Conservation (phyloP, 2,329 filamentous ascomycete genomes). For the Pyricularia grisea region DNA sequence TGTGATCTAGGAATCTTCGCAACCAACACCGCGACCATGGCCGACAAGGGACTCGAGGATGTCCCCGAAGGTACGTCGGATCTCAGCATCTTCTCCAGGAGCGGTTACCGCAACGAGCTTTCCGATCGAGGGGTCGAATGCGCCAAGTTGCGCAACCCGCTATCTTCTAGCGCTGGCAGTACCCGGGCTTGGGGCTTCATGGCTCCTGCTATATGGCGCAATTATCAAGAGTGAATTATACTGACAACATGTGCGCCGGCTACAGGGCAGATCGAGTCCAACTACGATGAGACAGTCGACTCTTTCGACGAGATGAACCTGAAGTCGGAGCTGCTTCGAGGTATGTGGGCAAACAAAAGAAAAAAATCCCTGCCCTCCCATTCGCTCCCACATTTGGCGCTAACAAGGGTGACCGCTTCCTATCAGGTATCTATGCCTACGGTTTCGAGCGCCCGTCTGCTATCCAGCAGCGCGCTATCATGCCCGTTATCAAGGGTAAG, state of each 20-base stretch:
- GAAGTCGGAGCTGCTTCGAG: slow-evolving; percentile 94
- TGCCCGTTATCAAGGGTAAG: slow-evolving; percentile 99
- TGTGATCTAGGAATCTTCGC: slow-evolving; percentile 60
- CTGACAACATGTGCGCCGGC: slow-evolving; percentile 4
- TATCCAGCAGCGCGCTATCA: slow-evolving; percentile 99
- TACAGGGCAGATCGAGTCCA: slow-evolving; percentile 97
- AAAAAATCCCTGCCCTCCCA: background rate
- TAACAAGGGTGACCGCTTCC: slow-evolving; percentile 8
- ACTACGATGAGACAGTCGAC: slow-evolving; percentile 99
- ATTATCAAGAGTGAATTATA: background rate
- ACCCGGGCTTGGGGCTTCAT: background rate
- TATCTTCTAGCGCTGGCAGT: background rate
- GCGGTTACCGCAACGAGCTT: background rate
- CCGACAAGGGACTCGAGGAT: slow-evolving; percentile 97
- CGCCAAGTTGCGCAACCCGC: background rate
- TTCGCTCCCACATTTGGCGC: background rate
- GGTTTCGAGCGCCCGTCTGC: slow-evolving; percentile 99
- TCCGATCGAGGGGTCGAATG: background rate
- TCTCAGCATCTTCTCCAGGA: background rate
- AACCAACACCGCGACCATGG: slow-evolving; percentile 79
- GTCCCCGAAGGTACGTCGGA: slow-evolving; percentile 77
- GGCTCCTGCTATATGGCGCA: background rate
- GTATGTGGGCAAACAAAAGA: slow-evolving; percentile 31
- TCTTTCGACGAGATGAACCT: slow-evolving; percentile 98
- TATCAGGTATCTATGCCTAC: slow-evolving; percentile 87